A percentile compares a stretch with the other conserved stretches of the same genome.
phyloP scores from a whole-genome alignment of 2,329 filamentous ascomycete species.

The Colletotrichum truncatum region DNA sequence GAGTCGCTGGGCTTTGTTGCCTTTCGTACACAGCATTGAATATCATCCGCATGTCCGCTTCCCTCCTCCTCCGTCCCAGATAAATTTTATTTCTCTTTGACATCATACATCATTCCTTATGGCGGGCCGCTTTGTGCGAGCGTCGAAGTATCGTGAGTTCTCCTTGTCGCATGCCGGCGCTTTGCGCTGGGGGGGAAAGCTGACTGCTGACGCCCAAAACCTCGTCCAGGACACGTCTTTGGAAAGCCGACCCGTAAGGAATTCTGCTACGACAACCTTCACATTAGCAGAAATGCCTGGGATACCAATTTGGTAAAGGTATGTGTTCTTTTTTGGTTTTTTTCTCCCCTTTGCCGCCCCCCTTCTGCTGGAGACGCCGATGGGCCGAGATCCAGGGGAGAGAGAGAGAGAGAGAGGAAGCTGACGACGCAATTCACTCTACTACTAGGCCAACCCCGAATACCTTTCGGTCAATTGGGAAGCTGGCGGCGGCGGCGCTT shows the following conservation, averaged over 20 bases:
- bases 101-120: slow-evolving; percentile 46
- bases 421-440: slow-evolving; percentile 1
- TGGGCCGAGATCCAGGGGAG: background rate
- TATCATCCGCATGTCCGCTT: slow-evolving; percentile 11
- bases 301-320: slow-evolving; percentile 99
- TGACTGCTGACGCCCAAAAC: slow-evolving; percentile 34
- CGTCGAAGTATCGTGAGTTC: slow-evolving; percentile 73
- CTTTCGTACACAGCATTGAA: slow-evolving; percentile 21
- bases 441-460: slow-evolving; percentile 85
- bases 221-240: slow-evolving; percentile 89
- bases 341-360: background rate
- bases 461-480: slow-evolving; percentile 99
- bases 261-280: slow-evolving; percentile 97
- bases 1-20: slow-evolving; percentile 16
- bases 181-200: slow-evolving; percentile 34
- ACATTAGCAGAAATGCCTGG: slow-evolving; percentile 98
- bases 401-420: background rate
- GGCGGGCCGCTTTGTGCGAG: slow-evolving; percentile 73
- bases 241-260: slow-evolving; percentile 96
- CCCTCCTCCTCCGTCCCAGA: background rate
- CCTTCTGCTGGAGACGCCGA: slow-evolving; percentile 23
- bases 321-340: slow-evolving; percentile 39
- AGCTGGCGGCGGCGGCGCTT: slow-evolving; percentile 92
- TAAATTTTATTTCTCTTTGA: background rate
- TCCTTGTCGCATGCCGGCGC: slow-evolving; percentile 35